Base-by-base conservation (phyloP, 192 early-diverging fungal genomes). In the Backusella sp. region DNA sequence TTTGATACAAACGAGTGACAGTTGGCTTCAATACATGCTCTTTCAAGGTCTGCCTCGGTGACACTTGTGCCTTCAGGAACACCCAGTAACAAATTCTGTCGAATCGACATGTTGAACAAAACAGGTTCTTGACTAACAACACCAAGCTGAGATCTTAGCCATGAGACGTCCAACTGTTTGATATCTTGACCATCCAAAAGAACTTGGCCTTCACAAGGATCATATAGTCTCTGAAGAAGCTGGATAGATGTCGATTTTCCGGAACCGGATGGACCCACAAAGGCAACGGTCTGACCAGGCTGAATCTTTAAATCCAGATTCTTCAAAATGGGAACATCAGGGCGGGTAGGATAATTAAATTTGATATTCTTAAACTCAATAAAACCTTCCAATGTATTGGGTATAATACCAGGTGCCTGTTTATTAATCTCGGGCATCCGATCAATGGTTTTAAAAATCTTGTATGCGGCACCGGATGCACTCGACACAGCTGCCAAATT, bases 61-160 rank as follows among this genome's bases (percentile, higher is more conserved):
- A 86, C 77, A 8, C 79, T 67, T 7, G 86, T 87, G 6, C 53
- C 53, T 26, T 59, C 53, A 59, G 53, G 53, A 26, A 59, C 53
- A 67, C 93, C 93, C 80, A 90, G 88, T 8, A 88, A 68, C 28
- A 99, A 86, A 85, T 99, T 99, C 76, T 96, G 87, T 74, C 87
- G 84, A 72, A 99, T 92, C 53, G 73, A 75, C 65, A 75, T 74
- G 44, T 82, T 91, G 78, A 97, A 97, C 53, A 98, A 87, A 36
- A 97, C 90, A 3, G 96, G 97, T 82, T 96, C 96, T 86, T 96
- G 96, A 59, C 88, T 86, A 69, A 97, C 96, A 53, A 97, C 85
- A 35, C 95, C 96, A 68, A 98, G 92, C 56, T 93, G 90, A 76
- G 87, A 86, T 30, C 97, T 91, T 46, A 97, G 84, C 86, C 91